Base-by-base conservation (phyloP, 2,329 filamentous ascomycete species). In the Pseudogymnoascus sp. region DNA sequence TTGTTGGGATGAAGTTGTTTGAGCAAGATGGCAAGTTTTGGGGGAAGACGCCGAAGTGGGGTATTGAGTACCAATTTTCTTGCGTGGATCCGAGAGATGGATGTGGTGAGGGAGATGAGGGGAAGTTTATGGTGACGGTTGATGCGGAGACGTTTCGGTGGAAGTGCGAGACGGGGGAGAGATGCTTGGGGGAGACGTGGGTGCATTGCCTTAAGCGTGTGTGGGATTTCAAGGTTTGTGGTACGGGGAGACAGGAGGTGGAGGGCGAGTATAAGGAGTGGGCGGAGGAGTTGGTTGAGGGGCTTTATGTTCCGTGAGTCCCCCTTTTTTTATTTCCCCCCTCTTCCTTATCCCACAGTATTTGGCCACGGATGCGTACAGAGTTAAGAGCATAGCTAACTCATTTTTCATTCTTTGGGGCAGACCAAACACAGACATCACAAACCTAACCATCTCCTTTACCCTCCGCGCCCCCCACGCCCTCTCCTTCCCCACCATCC, bases 261-360 rank as follows among this genome's bases (percentile, higher is more conserved):
- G 60, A 65, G 18, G 61, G 68, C 11, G 64, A 67, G 38, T 69
- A 69, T 53, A 37, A 38, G 7, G 50, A 61, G 5, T 64, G 71
- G 38, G 68, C 63, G 1, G 38, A 33, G 2, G 64, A 60, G 10
- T 44, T 73, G 3, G n/a, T 66, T 28, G 18, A 61, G 4, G 67
- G 66, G 11, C 62, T 73, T 3, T 68, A 67, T 59, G 67, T 73
- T 59, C 68, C 67, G 71, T 72, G 65, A 70, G 70, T 67, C n/a
- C n/a, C n/a, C n/a, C n/a, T n/a, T n/a, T n/a, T n/a, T n/a, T n/a
- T n/a, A n/a, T n/a, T n/a, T 1, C 5, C 2, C 4, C 12, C 16
- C 4, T 12, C n/a, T 16, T 18, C 16, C 37, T 16, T 40, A 40
- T 16, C 37, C 37, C 37, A n/a, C 14, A 38, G 5, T 5, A 35